Percentiles rank a stretch among this genome's conserved stretches.
phyloP scores from a whole-genome alignment of 805 yeast species.

The Pichia nanzhaoensis region DNA sequence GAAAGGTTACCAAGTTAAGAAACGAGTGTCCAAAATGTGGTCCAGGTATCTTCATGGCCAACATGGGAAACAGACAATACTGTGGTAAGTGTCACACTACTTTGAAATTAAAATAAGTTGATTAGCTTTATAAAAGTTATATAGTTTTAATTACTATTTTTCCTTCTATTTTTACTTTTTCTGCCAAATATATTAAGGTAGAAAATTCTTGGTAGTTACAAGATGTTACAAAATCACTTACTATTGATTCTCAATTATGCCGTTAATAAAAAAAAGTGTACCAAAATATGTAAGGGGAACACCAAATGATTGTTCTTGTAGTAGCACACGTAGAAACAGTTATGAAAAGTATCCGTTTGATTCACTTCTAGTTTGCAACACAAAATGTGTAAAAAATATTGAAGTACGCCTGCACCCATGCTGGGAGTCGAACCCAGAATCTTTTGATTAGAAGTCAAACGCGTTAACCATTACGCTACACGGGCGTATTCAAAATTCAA shows the following conservation, averaged over 20 bases:
- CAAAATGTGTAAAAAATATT: not conserved
- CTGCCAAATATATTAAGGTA: too few relatives aligned
- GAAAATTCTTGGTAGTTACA: too few relatives aligned
- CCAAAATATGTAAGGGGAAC: too few relatives aligned
- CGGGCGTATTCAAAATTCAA: constrained; percentile 30
- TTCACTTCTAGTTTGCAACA: not conserved
- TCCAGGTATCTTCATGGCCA: constrained; percentile 99
- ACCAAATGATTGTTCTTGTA: too few relatives aligned
- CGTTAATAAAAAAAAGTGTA: too few relatives aligned
- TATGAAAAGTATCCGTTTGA: too few relatives aligned
- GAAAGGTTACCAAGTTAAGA: constrained; percentile 97
- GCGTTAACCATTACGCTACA: constrained; percentile 64
- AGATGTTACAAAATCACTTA: too few relatives aligned
- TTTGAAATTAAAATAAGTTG: constrained; percentile 45
- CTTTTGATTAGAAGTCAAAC: constrained; percentile 62
- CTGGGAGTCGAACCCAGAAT: constrained; percentile 59
- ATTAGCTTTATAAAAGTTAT: too few relatives aligned
- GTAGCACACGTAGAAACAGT: too few relatives aligned
- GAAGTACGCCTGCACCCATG: constrained; percentile 30
- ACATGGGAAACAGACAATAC: constrained; percentile 98
- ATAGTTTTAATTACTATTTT: too few relatives aligned
- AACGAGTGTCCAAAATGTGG: constrained; percentile 98
- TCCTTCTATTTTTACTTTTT: too few relatives aligned
- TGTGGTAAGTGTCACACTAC: constrained; percentile 99
- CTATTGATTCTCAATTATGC: too few relatives aligned